Conservation (phyloP, 768 basidiomycete genomes). For the Macrolepiota albuminosa region DNA sequence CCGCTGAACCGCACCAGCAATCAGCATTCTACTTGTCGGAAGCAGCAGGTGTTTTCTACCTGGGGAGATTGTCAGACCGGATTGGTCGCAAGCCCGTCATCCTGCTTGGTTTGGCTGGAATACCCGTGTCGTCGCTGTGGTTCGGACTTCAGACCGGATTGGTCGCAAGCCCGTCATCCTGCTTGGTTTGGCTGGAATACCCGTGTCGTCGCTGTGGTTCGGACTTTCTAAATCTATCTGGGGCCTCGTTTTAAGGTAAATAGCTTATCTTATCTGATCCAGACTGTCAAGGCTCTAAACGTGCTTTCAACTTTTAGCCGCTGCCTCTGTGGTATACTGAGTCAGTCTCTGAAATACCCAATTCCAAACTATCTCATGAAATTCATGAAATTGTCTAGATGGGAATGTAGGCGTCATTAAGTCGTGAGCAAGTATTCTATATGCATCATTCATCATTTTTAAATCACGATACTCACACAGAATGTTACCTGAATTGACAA, state of each 20-base stretch:
- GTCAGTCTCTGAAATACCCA: slow-evolving; percentile 25
- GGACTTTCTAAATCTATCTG: slow-evolving; percentile 67
- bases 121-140: slow-evolving; percentile 65
- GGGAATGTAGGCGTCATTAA: slow-evolving; percentile 68
- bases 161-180: slow-evolving; percentile 77
- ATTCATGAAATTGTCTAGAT: slow-evolving; percentile 22
- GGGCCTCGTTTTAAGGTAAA: slow-evolving; percentile 51
- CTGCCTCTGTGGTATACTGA: slow-evolving; percentile 26
- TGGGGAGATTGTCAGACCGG: slow-evolving; percentile 67
- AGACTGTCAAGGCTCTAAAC: not conserved
- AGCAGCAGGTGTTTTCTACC: slow-evolving; percentile 68
- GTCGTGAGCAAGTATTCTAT: slow-evolving; percentile 21
- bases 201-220: slow-evolving; percentile 68
- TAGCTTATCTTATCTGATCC: not conserved
- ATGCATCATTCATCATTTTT: not conserved
- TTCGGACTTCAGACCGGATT: slow-evolving; percentile 69
- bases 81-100: slow-evolving; percentile 76
- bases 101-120: slow-evolving; percentile 56
- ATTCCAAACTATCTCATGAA: not conserved
- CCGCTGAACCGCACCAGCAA: slow-evolving; percentile 40
- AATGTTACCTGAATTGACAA: slow-evolving; percentile 1
- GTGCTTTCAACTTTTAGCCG: not conserved
- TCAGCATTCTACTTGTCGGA: slow-evolving; percentile 74
- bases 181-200: slow-evolving; percentile 57
- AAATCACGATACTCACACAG: not conserved